phyloP scores from a whole-genome alignment of 2,329 filamentous ascomycete species.

The Penicillium brevicompactum region DNA sequence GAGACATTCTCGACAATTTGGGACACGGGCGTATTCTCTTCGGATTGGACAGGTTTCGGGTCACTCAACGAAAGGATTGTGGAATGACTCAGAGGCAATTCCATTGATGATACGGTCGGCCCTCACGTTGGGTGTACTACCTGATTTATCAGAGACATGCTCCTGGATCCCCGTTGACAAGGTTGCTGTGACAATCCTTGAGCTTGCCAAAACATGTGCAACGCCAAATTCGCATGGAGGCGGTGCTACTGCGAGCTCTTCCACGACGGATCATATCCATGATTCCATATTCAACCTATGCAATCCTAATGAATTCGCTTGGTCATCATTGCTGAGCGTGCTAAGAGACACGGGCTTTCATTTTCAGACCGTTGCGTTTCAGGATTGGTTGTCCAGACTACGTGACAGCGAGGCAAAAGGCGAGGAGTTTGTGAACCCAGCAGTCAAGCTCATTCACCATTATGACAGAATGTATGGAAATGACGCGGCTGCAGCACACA shows the following conservation, averaged over 20 bases:
- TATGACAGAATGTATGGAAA: conserved; percentile 32
- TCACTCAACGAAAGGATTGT: conserved; percentile 35
- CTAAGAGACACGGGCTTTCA: conserved; percentile 34
- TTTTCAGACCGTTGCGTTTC: conserved; percentile 37
- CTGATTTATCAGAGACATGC: conserved; percentile 26
- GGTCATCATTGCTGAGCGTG: conserved; percentile 34
- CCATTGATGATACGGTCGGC: conserved; percentile 38
- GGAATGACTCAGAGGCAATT: conserved; percentile 38
- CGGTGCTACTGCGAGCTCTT: not conserved
- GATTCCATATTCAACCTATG: conserved; percentile 34
- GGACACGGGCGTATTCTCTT: conserved; percentile 32
- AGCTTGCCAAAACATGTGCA: conserved; percentile 24
- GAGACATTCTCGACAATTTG: conserved; percentile 26
- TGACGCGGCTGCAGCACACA: not conserved
- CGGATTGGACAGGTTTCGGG: conserved; percentile 40
- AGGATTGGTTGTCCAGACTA: conserved; percentile 37
- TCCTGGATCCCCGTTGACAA: conserved; percentile 38
- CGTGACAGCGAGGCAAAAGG: conserved; percentile 29
- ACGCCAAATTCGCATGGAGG: not conserved
- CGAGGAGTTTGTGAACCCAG: conserved; percentile 33
- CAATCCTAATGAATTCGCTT: conserved; percentile 37
- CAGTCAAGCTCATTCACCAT: conserved; percentile 35
- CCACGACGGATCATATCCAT: conserved; percentile 8
- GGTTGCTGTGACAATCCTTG: conserved; percentile 28
- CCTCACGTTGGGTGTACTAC: conserved; percentile 28